Conservation (phyloP, 2,329 filamentous ascomycete genomes). For the Botrytis tulipae region DNA sequence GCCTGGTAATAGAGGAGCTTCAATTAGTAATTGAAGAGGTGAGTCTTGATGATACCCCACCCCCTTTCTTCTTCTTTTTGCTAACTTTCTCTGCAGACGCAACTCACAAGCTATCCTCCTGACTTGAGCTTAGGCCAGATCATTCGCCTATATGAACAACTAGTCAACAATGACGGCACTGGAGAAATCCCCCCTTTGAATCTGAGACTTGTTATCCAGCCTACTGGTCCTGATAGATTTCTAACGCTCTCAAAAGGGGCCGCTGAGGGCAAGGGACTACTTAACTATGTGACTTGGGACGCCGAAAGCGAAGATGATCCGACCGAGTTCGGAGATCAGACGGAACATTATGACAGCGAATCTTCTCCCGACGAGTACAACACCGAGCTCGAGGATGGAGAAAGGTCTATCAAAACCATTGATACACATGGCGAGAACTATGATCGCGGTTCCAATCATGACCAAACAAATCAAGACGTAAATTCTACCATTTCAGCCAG, state of each 20-base stretch:
- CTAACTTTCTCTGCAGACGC: constrained; percentile 31
- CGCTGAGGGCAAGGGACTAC: constrained; percentile 53
- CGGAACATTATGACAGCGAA: constrained; percentile 19
- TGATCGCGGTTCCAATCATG: neutral
- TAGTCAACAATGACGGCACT: constrained; percentile 58
- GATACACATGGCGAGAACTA: neutral
- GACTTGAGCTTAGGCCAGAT: constrained; percentile 55
- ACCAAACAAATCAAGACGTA: neutral
- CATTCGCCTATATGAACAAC: constrained; percentile 55
- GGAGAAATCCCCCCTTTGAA: constrained; percentile 55
- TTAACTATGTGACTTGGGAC: constrained; percentile 33
- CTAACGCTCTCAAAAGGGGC: constrained; percentile 51
- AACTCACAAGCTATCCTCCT: constrained; percentile 50
- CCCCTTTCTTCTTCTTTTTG: constrained; percentile 23
- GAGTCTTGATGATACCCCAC: constrained; percentile 35
- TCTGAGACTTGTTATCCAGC: constrained; percentile 53
- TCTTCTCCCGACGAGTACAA: neutral
- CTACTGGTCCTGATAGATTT: constrained; percentile 53
- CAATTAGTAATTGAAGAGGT: constrained; percentile 58
- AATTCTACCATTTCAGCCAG: constrained; percentile 1
- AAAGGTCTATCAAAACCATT: neutral
- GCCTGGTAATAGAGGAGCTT: constrained; percentile 53
- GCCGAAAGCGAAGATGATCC: constrained; percentile 29
- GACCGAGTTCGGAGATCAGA: constrained; percentile 24
- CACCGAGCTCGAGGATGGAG: neutral